Base-by-base conservation (phyloP, 1,284 basidiomycete genomes). In the Malassezia globosa region DNA sequence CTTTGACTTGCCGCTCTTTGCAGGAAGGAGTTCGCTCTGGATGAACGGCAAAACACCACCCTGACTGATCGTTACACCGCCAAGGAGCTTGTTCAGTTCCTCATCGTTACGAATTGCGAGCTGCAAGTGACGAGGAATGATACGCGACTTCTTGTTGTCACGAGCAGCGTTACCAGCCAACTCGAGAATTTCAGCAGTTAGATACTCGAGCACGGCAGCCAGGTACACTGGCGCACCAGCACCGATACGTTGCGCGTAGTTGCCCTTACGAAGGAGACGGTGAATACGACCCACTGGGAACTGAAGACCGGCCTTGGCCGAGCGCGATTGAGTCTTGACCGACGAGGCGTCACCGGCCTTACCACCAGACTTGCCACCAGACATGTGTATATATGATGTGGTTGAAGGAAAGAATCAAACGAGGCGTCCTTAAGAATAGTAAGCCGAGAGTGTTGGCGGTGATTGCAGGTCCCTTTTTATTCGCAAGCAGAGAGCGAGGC, bases 261-360 rank as follows among this genome's bases (percentile, higher is more conserved):
- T 86, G 58, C 83, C 84, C 76, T 81, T 81, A 78, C 85, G 85
- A 69, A 87, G 75, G 46, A 84, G 79, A 78, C 85, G 81, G 74
- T 87, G 84, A 67, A 88, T 83, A 79, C 86, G 84, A 73, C 83
- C 82, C 60, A 88, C 85, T 53, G 85, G 85, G 77, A 87, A 83
- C 72, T 73, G 85, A 51, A 88, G 59, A 58, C 60, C 60, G 40
- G 59, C 59, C 75, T 83, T 85, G 59, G 82, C 78, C 39, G 86
- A 87, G 58, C 86, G 82, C 37, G 85, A 85, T 62, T 80, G 72
- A 43, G 75, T 72, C 74, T 77, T 77, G 73, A 73, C 61, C 53
- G 73, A 65, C 56, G 49, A 46, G 25, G 61, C 64, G 56, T 66
- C 72, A 56, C 65, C 67, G 48, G 69, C 66, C 58, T 69, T 67